A percentile compares a stretch with the other conserved stretches of the same genome.
Conservation (phyloP, 495 filamentous ascomycete species). For the Letharia columbiana region DNA sequence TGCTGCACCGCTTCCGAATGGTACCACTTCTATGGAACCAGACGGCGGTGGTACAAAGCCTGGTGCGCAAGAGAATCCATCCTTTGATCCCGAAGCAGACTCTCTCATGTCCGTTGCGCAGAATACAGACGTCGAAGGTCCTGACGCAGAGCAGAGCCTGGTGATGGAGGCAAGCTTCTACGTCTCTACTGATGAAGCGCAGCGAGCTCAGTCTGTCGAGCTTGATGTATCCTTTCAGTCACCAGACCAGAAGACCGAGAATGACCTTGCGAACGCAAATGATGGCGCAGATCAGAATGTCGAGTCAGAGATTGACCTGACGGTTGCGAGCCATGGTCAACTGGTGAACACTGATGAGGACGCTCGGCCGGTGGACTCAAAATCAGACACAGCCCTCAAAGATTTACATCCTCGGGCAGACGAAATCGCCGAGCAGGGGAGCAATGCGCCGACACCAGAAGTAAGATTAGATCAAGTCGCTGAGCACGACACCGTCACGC, state of each 20-base stretch:
- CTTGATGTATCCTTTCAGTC: neutral
- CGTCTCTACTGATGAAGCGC: neutral
- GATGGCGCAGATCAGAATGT: neutral
- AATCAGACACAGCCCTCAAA: neutral
- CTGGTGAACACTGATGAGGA: neutral
- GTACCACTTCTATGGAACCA: neutral
- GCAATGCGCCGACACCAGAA: neutral
- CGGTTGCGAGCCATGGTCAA: neutral
- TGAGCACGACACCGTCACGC: neutral
- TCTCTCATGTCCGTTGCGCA: neutral
- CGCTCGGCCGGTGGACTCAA: neutral
- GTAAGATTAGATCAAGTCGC: neutral
- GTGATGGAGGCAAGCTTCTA: neutral
- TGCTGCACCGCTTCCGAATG: neutral
- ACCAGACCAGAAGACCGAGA: neutral
- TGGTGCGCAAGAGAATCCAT: neutral
- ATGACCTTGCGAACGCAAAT: neutral
- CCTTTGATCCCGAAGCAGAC: neutral
- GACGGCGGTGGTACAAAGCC: neutral
- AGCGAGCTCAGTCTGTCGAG: neutral
- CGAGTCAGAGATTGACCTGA: neutral
- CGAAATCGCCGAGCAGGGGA: neutral
- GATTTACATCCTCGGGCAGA: neutral
- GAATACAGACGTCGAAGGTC: neutral
- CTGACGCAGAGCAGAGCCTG: neutral